Evolutionary conservation across 805 yeast genomes (phyloP).

Genomic region (Candida tibetensis): DNA sequence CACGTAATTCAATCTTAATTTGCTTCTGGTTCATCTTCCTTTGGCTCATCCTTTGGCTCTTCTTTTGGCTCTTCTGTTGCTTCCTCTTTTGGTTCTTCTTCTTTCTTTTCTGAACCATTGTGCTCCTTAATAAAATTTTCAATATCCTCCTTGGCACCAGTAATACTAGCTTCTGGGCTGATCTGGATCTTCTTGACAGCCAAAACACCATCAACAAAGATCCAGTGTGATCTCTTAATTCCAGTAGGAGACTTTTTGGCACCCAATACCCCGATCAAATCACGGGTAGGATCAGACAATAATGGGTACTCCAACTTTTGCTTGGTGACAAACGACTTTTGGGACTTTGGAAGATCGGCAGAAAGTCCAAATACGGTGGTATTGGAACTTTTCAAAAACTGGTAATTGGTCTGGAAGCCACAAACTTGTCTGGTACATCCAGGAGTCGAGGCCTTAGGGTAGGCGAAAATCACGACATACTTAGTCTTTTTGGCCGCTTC

Average conservation of each 20-base stretch:
- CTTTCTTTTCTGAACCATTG: slow-evolving; percentile 4
- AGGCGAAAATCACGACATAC: slow-evolving; percentile 52
- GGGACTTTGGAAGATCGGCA: slow-evolving; percentile 78
- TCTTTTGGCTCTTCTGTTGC: slow-evolving; percentile 2
- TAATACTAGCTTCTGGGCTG: slow-evolving; percentile 51
- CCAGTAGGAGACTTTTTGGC: slow-evolving; percentile 80
- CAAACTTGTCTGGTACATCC: slow-evolving; percentile 96
- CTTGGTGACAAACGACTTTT: slow-evolving; percentile 69
- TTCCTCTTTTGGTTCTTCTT: slow-evolving; percentile 1
- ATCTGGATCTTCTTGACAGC: slow-evolving; percentile 50
- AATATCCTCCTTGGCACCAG: slow-evolving; percentile 57
- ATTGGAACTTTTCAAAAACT: slow-evolving; percentile 46
- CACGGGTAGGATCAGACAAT: slow-evolving; percentile 70
- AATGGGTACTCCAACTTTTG: slow-evolving; percentile 72
- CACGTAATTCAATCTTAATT: too few species aligned
- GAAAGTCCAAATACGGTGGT: slow-evolving; percentile 76
- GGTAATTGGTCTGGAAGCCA: slow-evolving; percentile 73
- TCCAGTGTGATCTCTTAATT: slow-evolving; percentile 87
- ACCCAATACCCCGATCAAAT: slow-evolving; percentile 71
- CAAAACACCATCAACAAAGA: slow-evolving; percentile 75
- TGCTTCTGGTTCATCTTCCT: too few species aligned
- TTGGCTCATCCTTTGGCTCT: too few species aligned
- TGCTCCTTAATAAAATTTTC: slow-evolving; percentile 35
- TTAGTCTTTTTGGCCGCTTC: slow-evolving; percentile 31
- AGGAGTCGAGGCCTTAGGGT: slow-evolving; percentile 91